A percentile compares a stretch with the other conserved stretches of the same genome.
Conservation (phyloP, 805 yeast species). For the Kodamaea nitidulidarum region DNA sequence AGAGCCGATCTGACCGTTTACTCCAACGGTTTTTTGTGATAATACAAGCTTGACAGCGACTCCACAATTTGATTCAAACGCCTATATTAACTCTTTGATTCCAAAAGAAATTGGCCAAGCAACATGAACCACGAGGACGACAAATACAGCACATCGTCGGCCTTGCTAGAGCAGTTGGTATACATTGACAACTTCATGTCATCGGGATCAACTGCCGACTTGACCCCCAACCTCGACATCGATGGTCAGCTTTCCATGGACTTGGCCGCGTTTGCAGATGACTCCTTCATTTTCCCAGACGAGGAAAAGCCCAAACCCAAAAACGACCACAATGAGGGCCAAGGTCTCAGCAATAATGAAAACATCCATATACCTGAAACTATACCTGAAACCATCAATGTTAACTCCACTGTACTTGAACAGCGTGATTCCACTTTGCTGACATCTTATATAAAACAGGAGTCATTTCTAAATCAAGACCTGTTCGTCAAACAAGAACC, state of each 20-base stretch:
- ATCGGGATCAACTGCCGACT: conserved; percentile 36
- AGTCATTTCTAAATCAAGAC: too few relatives aligned
- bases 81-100: not conserved
- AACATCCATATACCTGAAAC: too few relatives aligned
- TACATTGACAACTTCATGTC: conserved; percentile 71
- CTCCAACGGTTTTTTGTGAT: too few relatives aligned
- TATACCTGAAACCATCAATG: too few relatives aligned
- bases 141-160: conserved; percentile 26
- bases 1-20: too few relatives aligned
- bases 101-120: not conserved
- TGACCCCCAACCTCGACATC: conserved; percentile 38
- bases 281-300: conserved; percentile 74
- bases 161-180: conserved; percentile 70
- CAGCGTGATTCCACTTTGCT: too few relatives aligned
- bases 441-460: not conserved
- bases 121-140: conserved; percentile 8
- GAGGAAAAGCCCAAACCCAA: conserved; percentile 60
- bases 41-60: not conserved
- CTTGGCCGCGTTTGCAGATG: conserved; percentile 79
- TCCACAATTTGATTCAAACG: not conserved
- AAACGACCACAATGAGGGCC: conserved; percentile 15
- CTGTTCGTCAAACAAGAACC: conserved; percentile 2
- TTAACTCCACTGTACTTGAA: too few relatives aligned
- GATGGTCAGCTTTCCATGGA: conserved; percentile 47
- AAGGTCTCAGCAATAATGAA: too few relatives aligned